Evolutionary conservation across 805 yeast species (phyloP).

Genomic region (Starmera amethionina): DNA sequence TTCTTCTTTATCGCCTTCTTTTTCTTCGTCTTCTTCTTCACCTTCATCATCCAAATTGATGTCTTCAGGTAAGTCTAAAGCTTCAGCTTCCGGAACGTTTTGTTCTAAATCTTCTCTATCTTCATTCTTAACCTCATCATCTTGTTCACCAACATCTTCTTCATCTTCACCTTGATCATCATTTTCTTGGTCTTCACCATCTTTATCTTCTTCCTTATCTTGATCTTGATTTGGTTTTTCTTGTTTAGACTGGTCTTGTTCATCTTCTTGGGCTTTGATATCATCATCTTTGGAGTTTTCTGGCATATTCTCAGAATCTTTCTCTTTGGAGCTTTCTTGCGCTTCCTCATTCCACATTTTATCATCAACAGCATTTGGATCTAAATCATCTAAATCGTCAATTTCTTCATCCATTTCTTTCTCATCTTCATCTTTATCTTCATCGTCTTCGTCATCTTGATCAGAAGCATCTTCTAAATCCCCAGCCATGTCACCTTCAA

Average conservation of each 20-base stretch:
- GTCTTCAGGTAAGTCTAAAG: constrained; percentile 87
- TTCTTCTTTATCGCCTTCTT: constrained; percentile 40
- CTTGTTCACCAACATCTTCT: constrained; percentile 75
- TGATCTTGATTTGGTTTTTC: constrained; percentile 24
- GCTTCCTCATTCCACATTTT: constrained; percentile 97
- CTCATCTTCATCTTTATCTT: constrained; percentile 46
- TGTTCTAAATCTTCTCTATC: constrained; percentile 63
- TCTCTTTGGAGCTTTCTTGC: constrained; percentile 66
- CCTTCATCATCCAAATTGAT: constrained; percentile 79
- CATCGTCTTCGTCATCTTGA: constrained; percentile 48
- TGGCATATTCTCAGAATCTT: constrained; percentile 66
- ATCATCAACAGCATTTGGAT: constrained; percentile 92
- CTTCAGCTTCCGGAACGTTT: constrained; percentile 73
- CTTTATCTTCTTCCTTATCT: constrained; percentile 28
- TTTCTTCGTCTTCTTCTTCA: constrained; percentile 40
- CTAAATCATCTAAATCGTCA: constrained; percentile 81
- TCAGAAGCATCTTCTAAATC: constrained; percentile 71
- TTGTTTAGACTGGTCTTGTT: constrained; percentile 25
- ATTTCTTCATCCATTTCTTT: constrained; percentile 82
- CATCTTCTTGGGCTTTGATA: constrained; percentile 28
- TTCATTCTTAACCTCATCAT: constrained; percentile 63
- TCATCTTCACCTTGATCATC: constrained; percentile 51
- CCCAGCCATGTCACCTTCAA: constrained; percentile 97
- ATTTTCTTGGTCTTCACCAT: constrained; percentile 36
- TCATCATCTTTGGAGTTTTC: constrained; percentile 42